Evolutionary conservation across 306 rosid species (phyloP).

Genomic region (Fragaria nilgerrensis): DNA sequence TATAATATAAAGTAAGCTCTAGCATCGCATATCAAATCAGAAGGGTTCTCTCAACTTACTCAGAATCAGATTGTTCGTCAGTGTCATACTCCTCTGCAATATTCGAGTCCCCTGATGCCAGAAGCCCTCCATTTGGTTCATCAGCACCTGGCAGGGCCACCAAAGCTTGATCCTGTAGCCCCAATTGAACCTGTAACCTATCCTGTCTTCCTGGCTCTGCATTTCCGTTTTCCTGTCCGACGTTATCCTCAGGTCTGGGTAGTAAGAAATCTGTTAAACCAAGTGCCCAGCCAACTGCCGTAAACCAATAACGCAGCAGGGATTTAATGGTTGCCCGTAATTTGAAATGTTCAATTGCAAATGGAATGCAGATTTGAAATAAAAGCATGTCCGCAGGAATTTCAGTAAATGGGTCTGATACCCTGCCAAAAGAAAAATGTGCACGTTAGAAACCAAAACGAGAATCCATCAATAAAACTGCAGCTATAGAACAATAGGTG

Average conservation of each 20-base stretch:
- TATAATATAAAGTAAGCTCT: not conserved
- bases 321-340: slow-evolving; percentile 92
- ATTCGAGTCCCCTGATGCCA: slow-evolving; percentile 50
- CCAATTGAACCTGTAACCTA: slow-evolving; percentile 66
- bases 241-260: slow-evolving; percentile 80
- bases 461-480: slow-evolving; percentile 3
- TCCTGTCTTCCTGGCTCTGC: slow-evolving; percentile 90
- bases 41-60: slow-evolving; percentile 53
- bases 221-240: slow-evolving; percentile 75
- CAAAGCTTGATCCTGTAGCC: slow-evolving; percentile 61
- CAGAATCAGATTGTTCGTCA: slow-evolving; percentile 92
- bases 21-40: not conserved
- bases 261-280: slow-evolving; percentile 85
- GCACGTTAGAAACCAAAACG: slow-evolving; percentile 22
- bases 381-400: slow-evolving; percentile 99
- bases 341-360: slow-evolving; percentile 96
- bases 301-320: slow-evolving; percentile 86
- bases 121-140: slow-evolving; percentile 47
- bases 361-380: slow-evolving; percentile 96
- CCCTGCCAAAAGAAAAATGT: slow-evolving; percentile 48
- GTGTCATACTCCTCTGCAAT: slow-evolving; percentile 63
- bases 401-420: slow-evolving; percentile 97
- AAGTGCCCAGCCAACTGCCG: slow-evolving; percentile 98
- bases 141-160: slow-evolving; percentile 56
- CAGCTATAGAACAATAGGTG: slow-evolving; percentile 2